Evolutionary conservation across 108 stramenopile species (phyloP).

Genomic region (Asterionellopsis glacialis): DNA sequence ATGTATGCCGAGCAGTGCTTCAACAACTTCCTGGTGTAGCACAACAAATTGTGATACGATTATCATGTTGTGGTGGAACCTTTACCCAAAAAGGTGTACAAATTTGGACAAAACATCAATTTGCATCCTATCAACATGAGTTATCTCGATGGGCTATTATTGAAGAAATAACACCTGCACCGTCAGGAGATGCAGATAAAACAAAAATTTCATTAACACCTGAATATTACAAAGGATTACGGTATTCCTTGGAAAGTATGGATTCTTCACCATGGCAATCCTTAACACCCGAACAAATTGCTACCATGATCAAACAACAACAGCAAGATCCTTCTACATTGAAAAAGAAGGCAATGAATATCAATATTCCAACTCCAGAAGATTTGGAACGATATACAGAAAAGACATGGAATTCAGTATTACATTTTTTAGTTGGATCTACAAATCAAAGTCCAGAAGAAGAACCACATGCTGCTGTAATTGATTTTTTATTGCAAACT

Average conservation of each 20-base stretch:
- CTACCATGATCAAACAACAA: neutral
- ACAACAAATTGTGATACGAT: constrained; percentile 40
- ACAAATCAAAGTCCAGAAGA: constrained; percentile 33
- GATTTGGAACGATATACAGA: constrained; percentile 79
- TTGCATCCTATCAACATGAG: constrained; percentile 16
- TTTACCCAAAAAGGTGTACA: constrained; percentile 24
- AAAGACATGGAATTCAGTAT: constrained; percentile 73
- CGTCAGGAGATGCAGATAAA: constrained; percentile 2
- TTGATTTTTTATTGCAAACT: constrained; percentile 64
- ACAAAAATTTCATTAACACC: constrained; percentile 18
- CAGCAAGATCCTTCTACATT: neutral
- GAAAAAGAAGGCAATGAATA: constrained; percentile 20
- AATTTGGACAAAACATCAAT: constrained; percentile 27
- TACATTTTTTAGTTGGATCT: constrained; percentile 82
- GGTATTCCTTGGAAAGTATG: constrained; percentile 31
- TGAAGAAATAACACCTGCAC: neutral
- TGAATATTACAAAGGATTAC: constrained; percentile 36
- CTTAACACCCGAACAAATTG: constrained; percentile 20
- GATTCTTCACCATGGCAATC: constrained; percentile 45
- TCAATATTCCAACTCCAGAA: constrained; percentile 27
- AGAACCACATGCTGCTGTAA: constrained; percentile 65
- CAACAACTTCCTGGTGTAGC: constrained; percentile 39
- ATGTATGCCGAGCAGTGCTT: constrained; percentile 47
- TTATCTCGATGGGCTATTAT: constrained; percentile 47
- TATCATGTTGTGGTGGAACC: constrained; percentile 43